Conservation (phyloP, 2,329 filamentous ascomycete genomes). For the Sordariomycetes sp. region DNA sequence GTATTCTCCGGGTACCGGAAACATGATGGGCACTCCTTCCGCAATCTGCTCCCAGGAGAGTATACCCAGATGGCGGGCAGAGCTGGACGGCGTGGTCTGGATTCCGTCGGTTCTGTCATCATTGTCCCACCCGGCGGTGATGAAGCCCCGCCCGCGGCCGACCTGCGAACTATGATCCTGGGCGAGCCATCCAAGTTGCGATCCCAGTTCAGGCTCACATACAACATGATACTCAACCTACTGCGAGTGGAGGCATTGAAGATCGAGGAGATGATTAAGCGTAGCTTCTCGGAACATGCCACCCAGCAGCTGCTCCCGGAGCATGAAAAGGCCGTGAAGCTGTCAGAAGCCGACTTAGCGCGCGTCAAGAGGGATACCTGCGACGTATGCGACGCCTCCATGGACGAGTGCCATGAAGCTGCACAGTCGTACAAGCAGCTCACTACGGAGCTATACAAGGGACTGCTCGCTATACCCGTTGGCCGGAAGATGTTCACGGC, state of each 20-base stretch:
- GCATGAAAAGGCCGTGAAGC: constrained; percentile 86
- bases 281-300: constrained; percentile 96
- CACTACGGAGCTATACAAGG: constrained; percentile 71
- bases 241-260: constrained; percentile 91
- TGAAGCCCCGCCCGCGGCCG: constrained; percentile 76
- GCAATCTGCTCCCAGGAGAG: constrained; percentile 85
- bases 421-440: constrained; percentile 69
- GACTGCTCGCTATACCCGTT: constrained; percentile 67
- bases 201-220: constrained; percentile 93
- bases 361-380: constrained; percentile 85
- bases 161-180: constrained; percentile 87
- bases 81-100: constrained; percentile 84
- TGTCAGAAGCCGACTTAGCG: constrained; percentile 83
- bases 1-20: constrained; percentile 97
- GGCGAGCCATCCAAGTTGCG: constrained; percentile 90
- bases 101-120: constrained; percentile 88
- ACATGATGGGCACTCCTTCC: constrained; percentile 85
- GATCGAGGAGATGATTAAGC: constrained; percentile 99
- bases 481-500: constrained; percentile 69
- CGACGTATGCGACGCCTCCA: constrained; percentile 65
- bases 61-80: constrained; percentile 98
- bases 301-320: constrained; percentile 90
- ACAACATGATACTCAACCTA: constrained; percentile 98
- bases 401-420: constrained; percentile 73
- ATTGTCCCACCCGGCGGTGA: constrained; percentile 76